These are phyloP conservation scores for Lasiodiplodia citricola DNA, from an alignment of 2,329 filamentous ascomycete species.

Conservation along the genomic window DNA sequence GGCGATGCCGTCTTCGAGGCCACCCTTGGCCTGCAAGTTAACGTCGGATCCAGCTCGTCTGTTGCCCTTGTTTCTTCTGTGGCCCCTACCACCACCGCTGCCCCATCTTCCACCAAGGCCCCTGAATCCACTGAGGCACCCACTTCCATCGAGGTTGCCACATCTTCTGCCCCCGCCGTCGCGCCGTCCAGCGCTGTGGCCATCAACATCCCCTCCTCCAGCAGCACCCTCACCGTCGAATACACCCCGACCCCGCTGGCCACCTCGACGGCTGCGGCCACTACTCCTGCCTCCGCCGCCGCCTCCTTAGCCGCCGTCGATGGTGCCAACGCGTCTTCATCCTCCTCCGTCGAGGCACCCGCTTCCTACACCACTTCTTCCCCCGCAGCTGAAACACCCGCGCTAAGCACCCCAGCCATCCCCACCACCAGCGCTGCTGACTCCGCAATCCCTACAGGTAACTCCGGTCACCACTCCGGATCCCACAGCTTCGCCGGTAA, in stretches of 20 bases:
- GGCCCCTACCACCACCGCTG: neutral
- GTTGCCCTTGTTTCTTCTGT: constrained; percentile 17
- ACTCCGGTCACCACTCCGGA: neutral
- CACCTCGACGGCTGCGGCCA: neutral
- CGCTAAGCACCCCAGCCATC: constrained; percentile 8
- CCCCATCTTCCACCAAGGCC: neutral
- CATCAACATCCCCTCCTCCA: constrained; percentile 7
- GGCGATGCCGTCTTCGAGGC: constrained; percentile 33
- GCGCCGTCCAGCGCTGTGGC: constrained; percentile 16
- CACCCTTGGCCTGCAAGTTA: constrained; percentile 32
- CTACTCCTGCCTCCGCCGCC: neutral
- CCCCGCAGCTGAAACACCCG: neutral
- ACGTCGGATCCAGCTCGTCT: constrained; percentile 22
- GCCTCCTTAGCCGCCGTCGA: neutral
- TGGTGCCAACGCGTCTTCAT: neutral
- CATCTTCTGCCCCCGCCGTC: neutral
- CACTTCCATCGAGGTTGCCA: neutral
- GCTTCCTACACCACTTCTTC: neutral
- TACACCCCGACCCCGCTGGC: neutral
- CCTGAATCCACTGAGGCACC: neutral
- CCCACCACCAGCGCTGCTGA: constrained; percentile 19
- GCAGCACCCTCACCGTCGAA: constrained; percentile 5
- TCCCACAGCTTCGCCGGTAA: neutral
- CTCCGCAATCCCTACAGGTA: constrained; percentile 14
- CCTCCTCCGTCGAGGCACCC: neutral